Conservation (phyloP, 768 basidiomycete genomes). For the Boletus rubropictus region DNA sequence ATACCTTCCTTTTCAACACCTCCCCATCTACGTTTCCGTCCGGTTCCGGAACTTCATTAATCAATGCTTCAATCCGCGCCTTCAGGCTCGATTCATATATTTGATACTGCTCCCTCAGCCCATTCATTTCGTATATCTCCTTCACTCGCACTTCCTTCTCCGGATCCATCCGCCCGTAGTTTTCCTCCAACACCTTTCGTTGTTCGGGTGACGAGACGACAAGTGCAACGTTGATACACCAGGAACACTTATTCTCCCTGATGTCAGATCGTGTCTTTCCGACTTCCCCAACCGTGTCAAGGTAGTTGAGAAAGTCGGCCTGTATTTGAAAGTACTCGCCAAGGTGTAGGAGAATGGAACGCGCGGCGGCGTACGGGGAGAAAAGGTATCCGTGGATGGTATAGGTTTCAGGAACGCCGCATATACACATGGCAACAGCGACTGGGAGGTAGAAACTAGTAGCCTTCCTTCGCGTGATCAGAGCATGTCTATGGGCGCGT, state of each 20-base stretch:
- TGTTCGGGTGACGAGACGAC: neutral
- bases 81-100: neutral
- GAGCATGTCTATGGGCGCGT: neutral
- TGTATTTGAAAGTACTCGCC: constrained; percentile 4
- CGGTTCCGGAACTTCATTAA: neutral
- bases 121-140: neutral
- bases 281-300: neutral
- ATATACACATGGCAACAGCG: constrained; percentile 1
- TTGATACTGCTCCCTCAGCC: neutral
- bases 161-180: neutral
- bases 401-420: constrained; percentile 1
- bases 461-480: neutral
- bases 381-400: neutral
- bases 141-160: neutral
- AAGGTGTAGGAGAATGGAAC: constrained; percentile 1
- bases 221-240: constrained; percentile 2
- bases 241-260: neutral
- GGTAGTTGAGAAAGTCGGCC: neutral
- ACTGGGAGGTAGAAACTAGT: constrained; percentile 5
- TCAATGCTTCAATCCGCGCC: neutral
- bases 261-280: neutral
- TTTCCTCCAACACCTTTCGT: neutral
- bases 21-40: neutral
- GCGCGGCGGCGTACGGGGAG: neutral
- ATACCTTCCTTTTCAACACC: neutral